These are phyloP conservation scores for Dillenia suffruticosa DNA, from an alignment of 164 flowering plant species.

Conservation along the genomic window DNA sequence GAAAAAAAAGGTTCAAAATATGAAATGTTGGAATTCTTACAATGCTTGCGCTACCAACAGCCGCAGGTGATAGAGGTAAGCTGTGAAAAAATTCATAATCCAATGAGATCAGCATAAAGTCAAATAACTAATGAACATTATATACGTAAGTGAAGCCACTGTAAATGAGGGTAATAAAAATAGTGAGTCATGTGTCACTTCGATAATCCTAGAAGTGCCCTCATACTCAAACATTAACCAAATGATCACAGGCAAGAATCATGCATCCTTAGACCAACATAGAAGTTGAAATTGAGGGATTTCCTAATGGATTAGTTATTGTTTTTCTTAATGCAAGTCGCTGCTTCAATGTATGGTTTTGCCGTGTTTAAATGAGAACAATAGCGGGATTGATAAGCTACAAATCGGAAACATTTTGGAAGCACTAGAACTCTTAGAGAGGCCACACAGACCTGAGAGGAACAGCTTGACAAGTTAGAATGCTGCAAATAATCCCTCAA, in stretches of 20 bases:
- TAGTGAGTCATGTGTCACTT: neutral
- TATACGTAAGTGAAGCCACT: neutral
- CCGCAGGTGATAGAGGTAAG: constrained; percentile 60
- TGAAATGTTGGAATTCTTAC: constrained; percentile 29
- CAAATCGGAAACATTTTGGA: constrained; percentile 1
- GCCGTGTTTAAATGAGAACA: too few species aligned
- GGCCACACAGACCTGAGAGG: constrained; percentile 59
- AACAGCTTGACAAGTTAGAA: constrained; percentile 79
- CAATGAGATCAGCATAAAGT: constrained; percentile 64
- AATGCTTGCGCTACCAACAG: constrained; percentile 30
- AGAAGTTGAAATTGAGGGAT: too few species aligned
- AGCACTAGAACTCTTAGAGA: constrained; percentile 12
- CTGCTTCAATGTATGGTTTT: too few species aligned
- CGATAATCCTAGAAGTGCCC: too few species aligned
- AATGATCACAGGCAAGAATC: too few species aligned
- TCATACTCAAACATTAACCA: too few species aligned
- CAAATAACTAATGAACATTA: constrained; percentile 2
- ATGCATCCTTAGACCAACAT: too few species aligned
- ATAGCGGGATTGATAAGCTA: constrained; percentile 1
- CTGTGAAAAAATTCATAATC: constrained; percentile 74
- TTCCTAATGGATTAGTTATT: too few species aligned
- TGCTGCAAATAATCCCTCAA: constrained; percentile 85
- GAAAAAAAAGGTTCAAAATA: constrained; percentile 11
- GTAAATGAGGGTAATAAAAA: neutral
- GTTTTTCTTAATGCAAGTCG: too few species aligned